Evolutionary conservation across 768 basidiomycete genomes (phyloP), one percentile per base, ranked within the genome.

Genomic region (Peribolospora kevripleyi): DNA sequence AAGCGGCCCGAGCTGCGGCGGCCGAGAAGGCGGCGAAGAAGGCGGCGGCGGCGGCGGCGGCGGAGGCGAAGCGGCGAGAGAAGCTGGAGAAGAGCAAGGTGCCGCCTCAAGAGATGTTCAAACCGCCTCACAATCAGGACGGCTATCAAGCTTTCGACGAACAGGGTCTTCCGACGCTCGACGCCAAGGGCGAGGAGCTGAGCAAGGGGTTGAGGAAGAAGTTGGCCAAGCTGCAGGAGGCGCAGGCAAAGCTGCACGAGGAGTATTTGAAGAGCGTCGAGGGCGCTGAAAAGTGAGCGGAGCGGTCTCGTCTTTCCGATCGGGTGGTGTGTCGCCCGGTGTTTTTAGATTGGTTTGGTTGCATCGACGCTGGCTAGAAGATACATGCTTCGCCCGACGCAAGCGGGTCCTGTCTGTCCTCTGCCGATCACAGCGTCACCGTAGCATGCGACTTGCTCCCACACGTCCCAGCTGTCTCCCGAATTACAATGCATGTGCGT

Each of bases 51-150:
- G 38, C 42, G 37, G 64, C 75, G 74, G 56, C 58, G 42, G 74
- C 76, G 54, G 83, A 81, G 64, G 77, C 77, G 57, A 66, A 58
- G 60, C 63, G 52, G 64, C 65, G 54, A 7, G 78, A 77, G 55
- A 82, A 81, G 66, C 70, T 97, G n/a, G 85, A 90, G 66, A 84
- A 80, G 65, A 88, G 87, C 3, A 78, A 79, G 42, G 64, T 80
- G 8, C 66, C 79, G 0, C 85, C 90, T 2, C 68, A 70, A 54
- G 79, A 81, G 52, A 72, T 90, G 71, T 97, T 90, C 74, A 82
- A 74, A 65, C 81, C 84, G 8, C 85, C 86, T 2, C 73, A 84
- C 61, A 75, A 81, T 11, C 69, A 73, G 3, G 75, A 80, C 62
- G 70, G 67, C n/a, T 97, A 83, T 64, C 70, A 76, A 6, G 79